These are phyloP conservation scores for Physcomitrellopsis africana DNA, from an alignment of 225 moss, liverwort and hornwort genomes.

Conservation along the genomic window DNA sequence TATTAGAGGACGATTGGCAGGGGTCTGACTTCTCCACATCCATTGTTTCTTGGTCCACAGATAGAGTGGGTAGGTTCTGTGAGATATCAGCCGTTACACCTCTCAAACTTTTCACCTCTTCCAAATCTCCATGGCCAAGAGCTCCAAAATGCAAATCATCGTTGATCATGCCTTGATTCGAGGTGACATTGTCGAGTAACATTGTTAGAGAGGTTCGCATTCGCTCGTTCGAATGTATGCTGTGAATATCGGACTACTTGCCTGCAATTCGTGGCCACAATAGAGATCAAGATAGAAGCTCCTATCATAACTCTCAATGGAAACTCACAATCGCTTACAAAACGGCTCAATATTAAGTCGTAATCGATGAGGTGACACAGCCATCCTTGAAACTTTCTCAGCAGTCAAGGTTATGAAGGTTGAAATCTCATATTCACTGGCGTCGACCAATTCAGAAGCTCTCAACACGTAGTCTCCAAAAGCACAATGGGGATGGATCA, in stretches of 20 bases:
- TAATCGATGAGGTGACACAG: not conserved
- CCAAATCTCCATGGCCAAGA: not conserved
- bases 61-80: conserved; percentile 37
- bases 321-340: too few relatives aligned
- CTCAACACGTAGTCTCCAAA: conserved; percentile 80
- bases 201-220: conserved; percentile 27
- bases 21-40: conserved; percentile 55
- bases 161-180: not conserved
- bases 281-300: not conserved
- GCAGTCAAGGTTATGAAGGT: not conserved
- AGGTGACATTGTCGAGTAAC: conserved; percentile 8
- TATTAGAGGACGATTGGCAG: conserved; percentile 54
- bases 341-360: not conserved
- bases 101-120: conserved; percentile 21
- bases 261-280: conserved; percentile 21
- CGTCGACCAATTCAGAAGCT: conserved; percentile 70
- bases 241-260: conserved; percentile 25
- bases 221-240: conserved; percentile 30
- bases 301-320: conserved; percentile 2
- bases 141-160: not conserved
- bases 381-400: not conserved
- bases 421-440: conserved; percentile 47
- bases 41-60: conserved; percentile 52
- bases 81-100: conserved; percentile 26
- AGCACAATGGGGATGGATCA: conserved; percentile 68